These are phyloP conservation scores for Chrysoporthe puriensis DNA, from an alignment of 2,329 filamentous ascomycete genomes.

Conservation along the genomic window DNA sequence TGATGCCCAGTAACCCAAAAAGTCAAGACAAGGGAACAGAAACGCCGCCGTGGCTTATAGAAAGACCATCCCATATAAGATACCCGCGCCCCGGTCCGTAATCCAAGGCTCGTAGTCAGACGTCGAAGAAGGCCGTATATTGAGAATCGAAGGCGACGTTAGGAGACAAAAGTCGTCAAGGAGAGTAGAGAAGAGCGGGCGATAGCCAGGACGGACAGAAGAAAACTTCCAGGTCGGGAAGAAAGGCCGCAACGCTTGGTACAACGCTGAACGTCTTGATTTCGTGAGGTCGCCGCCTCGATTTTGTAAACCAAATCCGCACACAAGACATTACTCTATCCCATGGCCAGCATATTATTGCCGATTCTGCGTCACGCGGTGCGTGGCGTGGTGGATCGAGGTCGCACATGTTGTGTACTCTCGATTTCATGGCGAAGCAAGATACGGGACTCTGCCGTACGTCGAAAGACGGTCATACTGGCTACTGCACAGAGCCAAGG, in stretches of 20 bases:
- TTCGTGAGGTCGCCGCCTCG: slow-evolving; percentile 11
- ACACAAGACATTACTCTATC: slow-evolving; percentile 25
- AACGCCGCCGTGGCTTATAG: slow-evolving; percentile 21
- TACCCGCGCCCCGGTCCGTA: slow-evolving; percentile 16
- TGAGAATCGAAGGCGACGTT: slow-evolving; percentile 26
- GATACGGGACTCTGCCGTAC: background rate
- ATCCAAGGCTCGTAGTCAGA: slow-evolving; percentile 20
- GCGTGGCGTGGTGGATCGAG: slow-evolving; percentile 10
- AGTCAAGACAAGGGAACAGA: slow-evolving; percentile 2
- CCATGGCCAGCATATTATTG: slow-evolving; percentile 14
- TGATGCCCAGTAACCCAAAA: slow-evolving; percentile 11
- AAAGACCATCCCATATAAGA: slow-evolving; percentile 22
- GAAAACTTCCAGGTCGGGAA: slow-evolving; percentile 1
- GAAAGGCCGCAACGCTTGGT: slow-evolving; percentile 8
- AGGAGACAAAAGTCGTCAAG: slow-evolving; percentile 16
- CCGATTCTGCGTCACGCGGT: background rate
- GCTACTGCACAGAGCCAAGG: background rate
- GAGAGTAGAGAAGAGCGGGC: slow-evolving; percentile 19
- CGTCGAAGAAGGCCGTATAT: slow-evolving; percentile 10
- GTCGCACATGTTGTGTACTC: slow-evolving; percentile 17
- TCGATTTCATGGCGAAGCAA: background rate
- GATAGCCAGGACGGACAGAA: slow-evolving; percentile 14
- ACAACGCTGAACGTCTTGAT: slow-evolving; percentile 23
- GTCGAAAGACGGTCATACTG: background rate
- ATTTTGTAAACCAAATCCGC: slow-evolving; percentile 13